A percentile compares a stretch with the other conserved stretches of the same genome.
These are phyloP conservation scores for Dispira parvispora DNA, from an alignment of 192 early-diverging fungal species.

Conservation along the genomic window DNA sequence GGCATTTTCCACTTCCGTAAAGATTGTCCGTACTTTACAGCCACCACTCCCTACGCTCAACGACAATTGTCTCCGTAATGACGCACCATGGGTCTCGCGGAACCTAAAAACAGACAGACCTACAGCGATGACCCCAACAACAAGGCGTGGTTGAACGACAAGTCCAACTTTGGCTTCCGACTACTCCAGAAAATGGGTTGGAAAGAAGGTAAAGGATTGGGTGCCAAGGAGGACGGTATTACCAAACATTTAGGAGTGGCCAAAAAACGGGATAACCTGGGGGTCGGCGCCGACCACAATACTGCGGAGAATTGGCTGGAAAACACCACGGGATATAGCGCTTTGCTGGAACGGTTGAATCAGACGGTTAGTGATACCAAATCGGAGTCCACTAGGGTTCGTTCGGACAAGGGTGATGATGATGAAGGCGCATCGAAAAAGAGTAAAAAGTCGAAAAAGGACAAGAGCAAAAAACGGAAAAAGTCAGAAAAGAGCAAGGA, in stretches of 20 bases:
- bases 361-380: slow-evolving; percentile 27
- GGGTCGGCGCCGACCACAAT: slow-evolving; percentile 77
- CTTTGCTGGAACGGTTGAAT: slow-evolving; percentile 67
- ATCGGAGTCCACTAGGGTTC: slow-evolving; percentile 10
- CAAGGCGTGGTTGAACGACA: slow-evolving; percentile 28
- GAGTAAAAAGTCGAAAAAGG: slow-evolving; percentile 17
- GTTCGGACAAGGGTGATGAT: slow-evolving; percentile 1
- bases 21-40: too few relatives aligned
- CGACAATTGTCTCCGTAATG: too few relatives aligned
- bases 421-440: slow-evolving; percentile 14
- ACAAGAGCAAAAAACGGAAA: slow-evolving; percentile 16
- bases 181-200: slow-evolving; percentile 96
- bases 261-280: slow-evolving; percentile 74
- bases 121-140: neutral
- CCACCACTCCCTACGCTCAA: too few relatives aligned
- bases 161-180: slow-evolving; percentile 67
- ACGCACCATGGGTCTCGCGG: neutral
- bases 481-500: slow-evolving; percentile 13
- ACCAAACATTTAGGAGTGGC: slow-evolving; percentile 73
- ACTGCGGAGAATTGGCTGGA: slow-evolving; percentile 89
- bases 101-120: neutral
- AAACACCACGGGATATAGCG: slow-evolving; percentile 71
- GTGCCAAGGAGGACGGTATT: slow-evolving; percentile 68
- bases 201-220: slow-evolving; percentile 83
- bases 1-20: too few relatives aligned